A percentile compares a stretch with the other conserved stretches of the same genome.
Evolutionary conservation across 202 grass and related monocot species (phyloP).

Genomic region (Carex arenaria): DNA sequence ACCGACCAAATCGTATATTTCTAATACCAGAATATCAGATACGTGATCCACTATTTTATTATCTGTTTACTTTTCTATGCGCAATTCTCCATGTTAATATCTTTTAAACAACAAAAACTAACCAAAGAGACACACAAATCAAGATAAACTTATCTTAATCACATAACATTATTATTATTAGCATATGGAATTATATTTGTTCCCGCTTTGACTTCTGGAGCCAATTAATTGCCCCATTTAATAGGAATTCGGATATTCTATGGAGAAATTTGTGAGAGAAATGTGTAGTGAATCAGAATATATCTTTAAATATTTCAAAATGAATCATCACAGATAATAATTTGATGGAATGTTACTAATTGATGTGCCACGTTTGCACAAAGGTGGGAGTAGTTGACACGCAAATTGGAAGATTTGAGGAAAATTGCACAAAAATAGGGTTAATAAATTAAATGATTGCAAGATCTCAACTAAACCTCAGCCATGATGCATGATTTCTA

Average conservation of each 20-base stretch:
- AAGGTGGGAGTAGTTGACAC: background rate
- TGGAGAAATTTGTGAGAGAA: background rate
- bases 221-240: background rate
- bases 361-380: background rate
- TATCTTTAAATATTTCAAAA: background rate
- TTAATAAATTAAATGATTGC: background rate
- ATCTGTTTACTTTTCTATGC: background rate
- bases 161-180: background rate
- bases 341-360: background rate
- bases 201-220: background rate
- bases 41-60: background rate
- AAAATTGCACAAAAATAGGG: background rate
- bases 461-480: conserved; percentile 11
- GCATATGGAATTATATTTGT: background rate
- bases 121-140: background rate
- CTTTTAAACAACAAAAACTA: background rate
- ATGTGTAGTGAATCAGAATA: background rate
- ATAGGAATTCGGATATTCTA: background rate
- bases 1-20: background rate
- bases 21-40: background rate
- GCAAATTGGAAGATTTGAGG: background rate
- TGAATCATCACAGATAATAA: background rate
- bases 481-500: background rate
- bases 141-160: background rate
- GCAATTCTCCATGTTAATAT: background rate